Base-by-base conservation (phyloP, 1,139 yeast species). In the Taphrina wiesneri region DNA sequence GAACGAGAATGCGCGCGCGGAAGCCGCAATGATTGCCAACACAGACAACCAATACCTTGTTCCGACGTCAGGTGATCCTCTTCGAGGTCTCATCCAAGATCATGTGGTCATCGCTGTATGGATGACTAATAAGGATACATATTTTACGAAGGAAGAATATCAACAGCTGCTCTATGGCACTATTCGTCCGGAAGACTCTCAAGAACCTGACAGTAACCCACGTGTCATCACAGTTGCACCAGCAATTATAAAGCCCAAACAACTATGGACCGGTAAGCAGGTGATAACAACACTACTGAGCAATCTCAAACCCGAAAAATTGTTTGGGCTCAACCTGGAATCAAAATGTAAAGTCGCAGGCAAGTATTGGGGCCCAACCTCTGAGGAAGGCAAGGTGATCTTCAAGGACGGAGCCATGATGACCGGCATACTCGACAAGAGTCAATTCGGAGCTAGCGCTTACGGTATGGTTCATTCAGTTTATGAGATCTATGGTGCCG, bases 201-300 rank as follows among this genome's bases (percentile, higher is more conserved):
- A 85, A 52, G 73, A 71, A 26, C 62, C 62, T 21, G 47, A 56
- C 26, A 59, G 52, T 30, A 57, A 56, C 23, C 63, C 60, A 13
- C 84, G 85, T 72, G 83, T 95, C 56, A 75, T 86, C 17, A 91
- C 98, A 39, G 82, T 95, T 56, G 95, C 97, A 2, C 99, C 99
- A 47, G 85, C 99, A 1, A 78, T 95, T 60, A 77, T 84, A 75
- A 92, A 92, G 76, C 99, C 99, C 3, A 82, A 81, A 68, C 90
- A 92, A 43, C 77, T 93, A 75, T 95, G 99, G 99, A 93, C 99
- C n/a, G 99, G 99, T 77, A 95, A 95, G 76, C 99, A 95, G 80
- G 84, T 95, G 60, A 91, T 93, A 70, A 85, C 96, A 26, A 91
- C 99, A n/a, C 86, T 93, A 56, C 77, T 88, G 73, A 43, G 67